phyloP scores from a whole-genome alignment of 2,329 filamentous ascomycete species.

The Phialocephala sp. region DNA sequence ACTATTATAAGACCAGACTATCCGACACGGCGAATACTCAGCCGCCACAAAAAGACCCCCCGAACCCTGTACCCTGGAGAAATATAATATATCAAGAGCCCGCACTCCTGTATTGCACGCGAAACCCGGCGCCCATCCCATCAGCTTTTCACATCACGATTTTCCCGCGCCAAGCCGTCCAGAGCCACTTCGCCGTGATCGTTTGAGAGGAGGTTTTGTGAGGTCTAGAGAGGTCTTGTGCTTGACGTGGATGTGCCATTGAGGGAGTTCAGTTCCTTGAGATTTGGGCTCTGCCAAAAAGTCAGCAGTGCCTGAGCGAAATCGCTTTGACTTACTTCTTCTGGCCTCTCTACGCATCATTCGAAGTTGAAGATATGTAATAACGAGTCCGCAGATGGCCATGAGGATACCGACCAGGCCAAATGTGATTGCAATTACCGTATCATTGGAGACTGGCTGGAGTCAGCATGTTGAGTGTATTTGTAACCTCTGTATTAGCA shows the following conservation, averaged over 20 bases:
- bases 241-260: not conserved
- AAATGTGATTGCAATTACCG: not conserved
- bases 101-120: not conserved
- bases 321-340: not conserved
- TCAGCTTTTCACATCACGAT: not conserved
- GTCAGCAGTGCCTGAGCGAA: not conserved
- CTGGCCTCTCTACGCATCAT: not conserved
- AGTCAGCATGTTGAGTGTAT: not conserved
- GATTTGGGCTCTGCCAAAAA: not conserved
- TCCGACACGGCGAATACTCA: not conserved
- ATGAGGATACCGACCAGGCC: not conserved
- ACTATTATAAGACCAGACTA: not conserved
- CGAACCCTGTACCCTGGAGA: not conserved
- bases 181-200: not conserved
- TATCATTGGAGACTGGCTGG: not conserved
- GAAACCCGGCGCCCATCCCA: not conserved
- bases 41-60: not conserved
- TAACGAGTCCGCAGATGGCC: not conserved
- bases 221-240: not conserved
- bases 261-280: conserved; percentile 4
- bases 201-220: not conserved
- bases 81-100: not conserved
- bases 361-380: not conserved
- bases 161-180: not conserved
- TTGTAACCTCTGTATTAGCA: not conserved